Conservation (phyloP, 1,284 basidiomycete species). For the Ganoderma multipileum region DNA sequence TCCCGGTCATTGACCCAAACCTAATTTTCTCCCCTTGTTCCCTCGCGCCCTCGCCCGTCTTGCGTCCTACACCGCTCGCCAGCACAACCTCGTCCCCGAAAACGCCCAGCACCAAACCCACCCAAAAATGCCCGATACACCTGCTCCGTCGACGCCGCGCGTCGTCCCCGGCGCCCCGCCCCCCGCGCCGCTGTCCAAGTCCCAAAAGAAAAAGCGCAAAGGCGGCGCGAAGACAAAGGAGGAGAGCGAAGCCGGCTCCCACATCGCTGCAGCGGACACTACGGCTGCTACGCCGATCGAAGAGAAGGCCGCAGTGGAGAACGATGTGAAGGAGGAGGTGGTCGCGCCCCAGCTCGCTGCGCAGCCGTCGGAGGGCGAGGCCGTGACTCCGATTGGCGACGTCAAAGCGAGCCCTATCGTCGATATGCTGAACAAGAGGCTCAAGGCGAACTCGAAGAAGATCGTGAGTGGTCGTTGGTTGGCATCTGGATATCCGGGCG, state of each 20-base stretch:
- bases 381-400: conserved; percentile 50
- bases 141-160: conserved; percentile 48
- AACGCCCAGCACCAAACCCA: background rate
- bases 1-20: conserved; percentile 18
- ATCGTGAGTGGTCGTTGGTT: conserved; percentile 61
- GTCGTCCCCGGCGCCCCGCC: conserved; percentile 79
- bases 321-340: conserved; percentile 56
- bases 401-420: conserved; percentile 70
- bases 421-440: conserved; percentile 79
- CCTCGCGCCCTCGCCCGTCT: conserved; percentile 11
- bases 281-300: conserved; percentile 57
- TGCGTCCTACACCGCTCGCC: conserved; percentile 5
- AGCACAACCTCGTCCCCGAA: conserved; percentile 5
- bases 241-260: conserved; percentile 30
- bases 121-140: conserved; percentile 51
- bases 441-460: conserved; percentile 82
- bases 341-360: conserved; percentile 55
- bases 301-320: conserved; percentile 57
- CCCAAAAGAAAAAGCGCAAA: conserved; percentile 75
- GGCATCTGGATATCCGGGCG: conserved; percentile 3
- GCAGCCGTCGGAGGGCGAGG: conserved; percentile 44
- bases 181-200: conserved; percentile 60
- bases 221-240: conserved; percentile 47
- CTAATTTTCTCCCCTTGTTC: conserved; percentile 5
- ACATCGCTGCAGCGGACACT: conserved; percentile 49